Evolutionary conservation across 2,329 filamentous ascomycete genomes (phyloP).

Genomic region (Pestalotiopsis sp.): DNA sequence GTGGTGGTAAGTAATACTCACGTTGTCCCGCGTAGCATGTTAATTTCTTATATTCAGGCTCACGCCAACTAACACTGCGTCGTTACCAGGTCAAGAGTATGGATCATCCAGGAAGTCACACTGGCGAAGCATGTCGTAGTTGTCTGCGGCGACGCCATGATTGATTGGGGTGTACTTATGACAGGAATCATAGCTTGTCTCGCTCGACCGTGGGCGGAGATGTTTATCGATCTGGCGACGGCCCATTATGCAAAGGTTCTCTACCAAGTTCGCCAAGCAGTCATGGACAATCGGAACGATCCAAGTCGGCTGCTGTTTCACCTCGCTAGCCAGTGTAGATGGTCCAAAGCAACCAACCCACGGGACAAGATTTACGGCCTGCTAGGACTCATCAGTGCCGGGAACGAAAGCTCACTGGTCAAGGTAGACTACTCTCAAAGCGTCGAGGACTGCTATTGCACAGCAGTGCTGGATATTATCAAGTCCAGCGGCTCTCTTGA

Average conservation of each 20-base stretch:
- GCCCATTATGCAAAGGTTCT: not conserved
- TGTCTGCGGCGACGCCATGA: not conserved
- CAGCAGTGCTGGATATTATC: not conserved
- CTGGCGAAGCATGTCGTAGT: not conserved
- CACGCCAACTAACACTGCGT: not conserved
- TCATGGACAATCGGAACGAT: not conserved
- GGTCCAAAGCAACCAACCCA: slow-evolving; percentile 1
- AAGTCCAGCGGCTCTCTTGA: not conserved
- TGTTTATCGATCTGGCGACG: not conserved
- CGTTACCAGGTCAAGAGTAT: not conserved
- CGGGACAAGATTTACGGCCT: not conserved
- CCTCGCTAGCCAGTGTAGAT: not conserved
- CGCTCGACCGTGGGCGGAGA: not conserved
- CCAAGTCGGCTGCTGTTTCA: not conserved
- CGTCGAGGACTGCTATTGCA: not conserved
- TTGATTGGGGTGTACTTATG: not conserved
- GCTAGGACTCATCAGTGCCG: not conserved
- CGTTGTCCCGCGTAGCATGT: too few species aligned
- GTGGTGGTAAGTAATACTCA: not conserved
- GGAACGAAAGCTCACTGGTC: too few species aligned
- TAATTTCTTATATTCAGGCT: too few species aligned
- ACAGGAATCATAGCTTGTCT: not conserved
- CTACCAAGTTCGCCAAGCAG: not conserved
- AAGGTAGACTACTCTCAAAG: not conserved
- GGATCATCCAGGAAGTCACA: not conserved